A percentile compares a stretch with the other conserved stretches of the same genome.
phyloP scores from a whole-genome alignment of 192 early-diverging fungal genomes.

The Coemansia sp. region DNA sequence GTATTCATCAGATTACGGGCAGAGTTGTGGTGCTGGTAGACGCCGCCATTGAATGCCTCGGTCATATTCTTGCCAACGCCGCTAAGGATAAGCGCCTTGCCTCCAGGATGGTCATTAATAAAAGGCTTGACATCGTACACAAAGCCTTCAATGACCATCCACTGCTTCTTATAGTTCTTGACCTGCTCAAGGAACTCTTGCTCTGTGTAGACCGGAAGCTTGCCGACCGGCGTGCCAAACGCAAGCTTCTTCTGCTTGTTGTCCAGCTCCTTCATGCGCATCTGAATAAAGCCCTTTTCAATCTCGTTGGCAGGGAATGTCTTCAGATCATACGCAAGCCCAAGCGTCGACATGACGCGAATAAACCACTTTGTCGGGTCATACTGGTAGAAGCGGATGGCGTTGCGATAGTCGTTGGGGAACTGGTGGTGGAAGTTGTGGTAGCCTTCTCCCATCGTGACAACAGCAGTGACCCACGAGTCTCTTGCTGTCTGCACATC shows the following conservation, averaged over 20 bases:
- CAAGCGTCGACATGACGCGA: conserved; percentile 55
- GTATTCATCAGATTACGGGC: conserved; percentile 75
- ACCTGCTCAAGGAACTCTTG: conserved; percentile 67
- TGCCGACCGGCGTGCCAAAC: conserved; percentile 71
- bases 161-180: conserved; percentile 67
- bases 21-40: conserved; percentile 89
- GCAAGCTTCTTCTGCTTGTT: conserved; percentile 61
- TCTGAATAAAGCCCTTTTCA: conserved; percentile 71
- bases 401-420: conserved; percentile 84
- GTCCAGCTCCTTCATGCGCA: conserved; percentile 78
- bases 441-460: conserved; percentile 80
- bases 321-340: conserved; percentile 72
- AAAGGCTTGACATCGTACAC: conserved; percentile 82
- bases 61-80: conserved; percentile 86
- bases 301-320: conserved; percentile 80
- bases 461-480: conserved; percentile 77
- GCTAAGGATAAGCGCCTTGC: conserved; percentile 65
- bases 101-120: conserved; percentile 88
- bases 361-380: conserved; percentile 89
- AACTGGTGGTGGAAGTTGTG: conserved; percentile 90
- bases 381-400: conserved; percentile 73
- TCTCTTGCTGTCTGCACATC: conserved; percentile 80
- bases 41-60: conserved; percentile 82
- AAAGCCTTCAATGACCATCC: conserved; percentile 81
- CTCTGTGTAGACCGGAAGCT: conserved; percentile 69